Percentiles rank a stretch among this genome's conserved stretches.
phyloP scores from a whole-genome alignment of 1,139 yeast species.

The Pichia sorboxylosa region DNA sequence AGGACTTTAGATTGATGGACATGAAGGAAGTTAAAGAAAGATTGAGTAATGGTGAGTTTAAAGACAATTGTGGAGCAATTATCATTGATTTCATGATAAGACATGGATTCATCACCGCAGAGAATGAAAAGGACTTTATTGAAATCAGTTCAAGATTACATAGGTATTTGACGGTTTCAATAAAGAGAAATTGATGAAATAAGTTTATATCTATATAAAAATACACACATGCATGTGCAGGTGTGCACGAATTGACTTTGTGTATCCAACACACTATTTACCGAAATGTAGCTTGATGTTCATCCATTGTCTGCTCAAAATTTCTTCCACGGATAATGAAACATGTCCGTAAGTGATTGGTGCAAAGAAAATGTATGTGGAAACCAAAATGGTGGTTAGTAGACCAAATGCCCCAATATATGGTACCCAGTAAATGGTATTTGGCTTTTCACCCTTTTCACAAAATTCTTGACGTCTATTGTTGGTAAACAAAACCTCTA shows the following conservation, averaged over 20 bases:
- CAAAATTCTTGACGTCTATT: slow-evolving; percentile 26
- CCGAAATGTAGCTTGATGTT: slow-evolving; percentile 75
- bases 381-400: slow-evolving; percentile 38
- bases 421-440: slow-evolving; percentile 15
- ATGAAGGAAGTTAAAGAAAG: slow-evolving; percentile 43
- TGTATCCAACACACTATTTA: slow-evolving; percentile 32
- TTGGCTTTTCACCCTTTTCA: slow-evolving; percentile 20
- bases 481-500: slow-evolving; percentile 69
- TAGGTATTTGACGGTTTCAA: slow-evolving; percentile 61
- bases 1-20: slow-evolving; percentile 52
- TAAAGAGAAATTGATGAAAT: slow-evolving; percentile 15
- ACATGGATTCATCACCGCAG: slow-evolving; percentile 41
- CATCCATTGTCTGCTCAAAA: slow-evolving; percentile 68
- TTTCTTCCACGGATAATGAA: slow-evolving; percentile 50
- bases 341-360: slow-evolving; percentile 82
- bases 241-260: background rate
- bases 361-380: slow-evolving; percentile 63
- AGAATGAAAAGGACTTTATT: slow-evolving; percentile 47
- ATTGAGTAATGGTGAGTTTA: slow-evolving; percentile 49
- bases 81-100: slow-evolving; percentile 76
- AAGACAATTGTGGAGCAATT: slow-evolving; percentile 80
- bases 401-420: slow-evolving; percentile 28
- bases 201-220: background rate
- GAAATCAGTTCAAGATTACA: slow-evolving; percentile 53
- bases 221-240: background rate